Percentiles rank a stretch among this genome's conserved stretches.
Evolutionary conservation across 2,329 filamentous ascomycete species (phyloP).

Genomic region (Myriosclerotinia scirpicola): DNA sequence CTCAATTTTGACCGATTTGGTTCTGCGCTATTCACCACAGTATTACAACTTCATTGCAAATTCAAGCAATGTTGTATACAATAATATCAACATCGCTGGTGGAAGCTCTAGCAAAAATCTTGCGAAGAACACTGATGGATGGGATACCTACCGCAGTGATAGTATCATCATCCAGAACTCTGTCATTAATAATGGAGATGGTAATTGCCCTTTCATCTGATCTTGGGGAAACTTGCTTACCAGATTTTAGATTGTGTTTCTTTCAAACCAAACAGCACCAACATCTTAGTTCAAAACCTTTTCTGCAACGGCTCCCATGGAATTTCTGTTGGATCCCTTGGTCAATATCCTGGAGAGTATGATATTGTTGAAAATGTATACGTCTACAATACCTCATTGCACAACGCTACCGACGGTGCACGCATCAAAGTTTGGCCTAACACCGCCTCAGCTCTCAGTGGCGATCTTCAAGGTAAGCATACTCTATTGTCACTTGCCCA

Average conservation of each 20-base stretch:
- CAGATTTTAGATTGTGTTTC: conserved; percentile 59
- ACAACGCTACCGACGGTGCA: conserved; percentile 59
- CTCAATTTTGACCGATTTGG: conserved; percentile 58
- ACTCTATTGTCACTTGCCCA: neutral
- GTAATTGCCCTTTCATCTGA: conserved; percentile 25
- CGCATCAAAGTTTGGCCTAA: conserved; percentile 73
- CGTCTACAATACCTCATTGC: conserved; percentile 60
- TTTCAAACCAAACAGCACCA: conserved; percentile 72
- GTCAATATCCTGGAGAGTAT: conserved; percentile 60
- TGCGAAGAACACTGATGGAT: conserved; percentile 67
- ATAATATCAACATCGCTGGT: conserved; percentile 60
- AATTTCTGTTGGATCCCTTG: conserved; percentile 70
- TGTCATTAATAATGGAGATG: conserved; percentile 62
- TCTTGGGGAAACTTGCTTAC: neutral
- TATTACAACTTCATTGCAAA: conserved; percentile 69
- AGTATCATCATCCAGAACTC: conserved; percentile 68
- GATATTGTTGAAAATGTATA: conserved; percentile 71
- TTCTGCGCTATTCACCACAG: conserved; percentile 56
- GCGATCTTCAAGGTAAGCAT: conserved; percentile 50
- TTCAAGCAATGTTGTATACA: conserved; percentile 62
- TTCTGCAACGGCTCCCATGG: conserved; percentile 70
- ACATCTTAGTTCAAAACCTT: conserved; percentile 66
- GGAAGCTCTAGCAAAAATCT: conserved; percentile 51
- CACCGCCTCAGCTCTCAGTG: conserved; percentile 51
- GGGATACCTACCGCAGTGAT: conserved; percentile 62